Evolutionary conservation across 2,329 filamentous ascomycete genomes (phyloP).

Genomic region (Penicillium sp.): DNA sequence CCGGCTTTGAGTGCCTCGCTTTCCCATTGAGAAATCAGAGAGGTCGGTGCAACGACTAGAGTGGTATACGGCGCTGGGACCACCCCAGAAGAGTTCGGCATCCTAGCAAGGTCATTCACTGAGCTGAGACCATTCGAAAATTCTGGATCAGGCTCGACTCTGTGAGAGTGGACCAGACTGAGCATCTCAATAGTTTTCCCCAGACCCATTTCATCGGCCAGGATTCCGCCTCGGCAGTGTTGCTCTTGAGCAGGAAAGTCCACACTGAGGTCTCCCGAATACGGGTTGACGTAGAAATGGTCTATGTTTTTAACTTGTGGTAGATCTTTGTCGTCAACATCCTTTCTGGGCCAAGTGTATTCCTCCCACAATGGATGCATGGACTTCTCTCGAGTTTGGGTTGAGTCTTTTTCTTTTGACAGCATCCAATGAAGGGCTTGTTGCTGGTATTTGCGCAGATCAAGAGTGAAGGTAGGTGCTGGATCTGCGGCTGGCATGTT

Average conservation of each 20-base stretch:
- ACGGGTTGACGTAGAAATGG: conserved; percentile 93
- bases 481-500: conserved; percentile 84
- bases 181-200: conserved; percentile 99
- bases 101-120: conserved; percentile 61
- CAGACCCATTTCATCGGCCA: conserved; percentile 95
- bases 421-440: conserved; percentile 97
- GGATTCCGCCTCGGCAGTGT: conserved; percentile 85
- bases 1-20: conserved; percentile 90
- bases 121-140: conserved; percentile 37
- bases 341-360: conserved; percentile 82
- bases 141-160: conserved; percentile 50
- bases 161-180: conserved; percentile 83
- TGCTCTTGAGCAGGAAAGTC: conserved; percentile 93
- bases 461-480: conserved; percentile 75
- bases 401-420: conserved; percentile 80
- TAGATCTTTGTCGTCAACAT: conserved; percentile 77
- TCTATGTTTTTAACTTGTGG: conserved; percentile 63
- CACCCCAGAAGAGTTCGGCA: conserved; percentile 58
- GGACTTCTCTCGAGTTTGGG: conserved; percentile 67
- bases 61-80: conserved; percentile 81
- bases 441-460: conserved; percentile 87
- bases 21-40: conserved; percentile 93
- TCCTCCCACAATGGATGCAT: conserved; percentile 99
- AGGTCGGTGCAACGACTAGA: conserved; percentile 94
- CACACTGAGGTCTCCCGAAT: conserved; percentile 88